A percentile compares a stretch with the other conserved stretches of the same genome.
Evolutionary conservation across 257 asterid genomes (phyloP).

Genomic region (Nyctanthes arbortristis): DNA sequence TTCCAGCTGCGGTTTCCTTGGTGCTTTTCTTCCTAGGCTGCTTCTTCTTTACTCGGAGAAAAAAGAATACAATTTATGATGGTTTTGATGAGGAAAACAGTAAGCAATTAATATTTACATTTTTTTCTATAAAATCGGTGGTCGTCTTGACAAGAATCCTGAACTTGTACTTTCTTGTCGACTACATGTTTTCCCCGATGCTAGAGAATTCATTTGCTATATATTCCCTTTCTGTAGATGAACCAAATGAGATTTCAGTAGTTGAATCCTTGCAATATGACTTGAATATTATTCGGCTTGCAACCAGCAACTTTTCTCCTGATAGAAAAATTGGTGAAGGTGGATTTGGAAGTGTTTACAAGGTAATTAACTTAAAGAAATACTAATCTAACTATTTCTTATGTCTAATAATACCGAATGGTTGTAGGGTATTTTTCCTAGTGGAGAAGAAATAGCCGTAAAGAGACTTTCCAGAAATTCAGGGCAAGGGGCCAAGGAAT

Average conservation of each 20-base stretch:
- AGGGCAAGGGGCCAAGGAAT: slow-evolving; percentile 23
- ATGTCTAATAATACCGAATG: too few species aligned
- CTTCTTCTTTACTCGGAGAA: slow-evolving; percentile 6
- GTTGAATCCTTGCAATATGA: not conserved
- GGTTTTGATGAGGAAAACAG: not conserved
- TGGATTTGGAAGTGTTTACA: not conserved
- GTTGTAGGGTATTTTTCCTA: slow-evolving; percentile 25
- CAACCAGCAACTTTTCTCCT: not conserved
- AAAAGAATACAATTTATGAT: not conserved
- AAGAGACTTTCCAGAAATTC: slow-evolving; percentile 29
- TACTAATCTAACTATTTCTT: not conserved
- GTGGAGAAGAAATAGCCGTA: slow-evolving; percentile 35
- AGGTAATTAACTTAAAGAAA: not conserved
- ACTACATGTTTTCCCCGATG: too few species aligned
- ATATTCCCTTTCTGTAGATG: not conserved
- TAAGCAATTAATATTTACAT: not conserved
- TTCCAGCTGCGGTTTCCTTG: not conserved
- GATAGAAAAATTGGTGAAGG: not conserved
- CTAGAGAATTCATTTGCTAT: too few species aligned
- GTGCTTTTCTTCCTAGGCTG: not conserved
- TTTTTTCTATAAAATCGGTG: too few species aligned
- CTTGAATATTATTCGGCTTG: not conserved
- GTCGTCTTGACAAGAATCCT: too few species aligned
- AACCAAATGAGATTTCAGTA: not conserved
- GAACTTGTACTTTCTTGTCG: too few species aligned